These are phyloP conservation scores for Poa annua DNA, from an alignment of 176 grass and related monocot species.

Conservation along the genomic window DNA sequence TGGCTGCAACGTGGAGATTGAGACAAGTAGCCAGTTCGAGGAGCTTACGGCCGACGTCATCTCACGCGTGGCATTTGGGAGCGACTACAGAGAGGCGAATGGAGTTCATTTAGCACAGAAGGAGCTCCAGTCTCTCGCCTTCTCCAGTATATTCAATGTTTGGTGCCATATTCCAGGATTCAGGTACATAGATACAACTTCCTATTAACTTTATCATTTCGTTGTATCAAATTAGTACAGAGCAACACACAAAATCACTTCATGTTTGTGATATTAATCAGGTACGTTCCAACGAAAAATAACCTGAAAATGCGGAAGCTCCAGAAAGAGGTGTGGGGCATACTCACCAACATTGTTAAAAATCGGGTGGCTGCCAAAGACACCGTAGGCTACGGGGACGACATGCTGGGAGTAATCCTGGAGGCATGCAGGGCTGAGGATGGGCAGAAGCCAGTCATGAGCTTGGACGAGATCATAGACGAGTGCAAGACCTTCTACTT, in stretches of 20 bases:
- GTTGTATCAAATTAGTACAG: not conserved
- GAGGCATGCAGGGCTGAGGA: constrained; percentile 2
- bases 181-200: not conserved
- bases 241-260: not conserved
- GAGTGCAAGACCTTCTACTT: constrained; percentile 21
- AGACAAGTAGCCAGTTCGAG: not conserved
- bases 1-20: not conserved
- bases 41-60: not conserved
- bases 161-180: not conserved
- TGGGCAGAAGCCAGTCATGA: not conserved
- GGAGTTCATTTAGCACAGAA: not conserved
- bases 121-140: constrained; percentile 26
- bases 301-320: constrained; percentile 27
- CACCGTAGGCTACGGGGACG: constrained; percentile 21
- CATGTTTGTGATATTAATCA: not conserved
- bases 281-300: constrained; percentile 31
- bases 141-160: not conserved
- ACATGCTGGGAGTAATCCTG: constrained; percentile 46
- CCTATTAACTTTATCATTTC: not conserved
- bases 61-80: not conserved
- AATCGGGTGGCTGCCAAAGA: not conserved
- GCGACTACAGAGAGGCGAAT: not conserved
- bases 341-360: constrained; percentile 17
- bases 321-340: constrained; percentile 19
- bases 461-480: not conserved